Base-by-base conservation (phyloP, 1,284 basidiomycete genomes). In the Ceratorhiza oryzae-sativae region DNA sequence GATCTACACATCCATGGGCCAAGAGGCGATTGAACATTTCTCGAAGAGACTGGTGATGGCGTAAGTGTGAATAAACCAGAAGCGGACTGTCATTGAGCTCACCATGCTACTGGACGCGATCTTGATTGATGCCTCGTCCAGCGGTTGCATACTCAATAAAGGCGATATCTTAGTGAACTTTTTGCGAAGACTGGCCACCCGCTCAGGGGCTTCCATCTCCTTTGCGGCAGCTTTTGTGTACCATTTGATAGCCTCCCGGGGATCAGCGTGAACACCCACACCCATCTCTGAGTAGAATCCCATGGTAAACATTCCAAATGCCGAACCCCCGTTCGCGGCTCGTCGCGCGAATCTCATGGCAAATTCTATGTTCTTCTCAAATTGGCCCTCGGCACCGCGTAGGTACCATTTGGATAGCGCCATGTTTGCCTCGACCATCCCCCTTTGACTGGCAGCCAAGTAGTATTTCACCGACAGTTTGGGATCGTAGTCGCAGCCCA, bases 401-500 rank as follows among this genome's bases (percentile, higher is more conserved):
- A 97, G 81, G 84, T 97, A 97, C 95, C 95, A 97, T 80, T 96
- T 97, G 81, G 87, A 90, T 58, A 97, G 84, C 8, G 94, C 95
- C 94, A 98, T 96, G 79, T 98, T 95, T 0, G 96, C 96, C 79
- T 98, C 95, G 49, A 87, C 84, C 80, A 97, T 93, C 39, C 92
- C 92, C 75, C 90, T 87, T 80, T 95, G 90, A 72, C 88, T 91
- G 0, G 95, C 96, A 8, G 84, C 79, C 36, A 87, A 90, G 80
- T 98, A 98, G 80, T 95, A 98, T 79, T 97, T 93, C 27, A 98
- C 95, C 71, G 90, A 92, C 48, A 97, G 84, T 18, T 97, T 83
- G 0, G 95, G 90, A 77, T 98, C 95, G 80, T 95, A 98, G 0
- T 90, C 85, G 83, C 92, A 95, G 0, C 91, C 91, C 1, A 93